Evolutionary conservation across 331 rosid genomes (phyloP), one percentile per base, ranked within the genome.

Genomic region (Quercus lobata): DNA sequence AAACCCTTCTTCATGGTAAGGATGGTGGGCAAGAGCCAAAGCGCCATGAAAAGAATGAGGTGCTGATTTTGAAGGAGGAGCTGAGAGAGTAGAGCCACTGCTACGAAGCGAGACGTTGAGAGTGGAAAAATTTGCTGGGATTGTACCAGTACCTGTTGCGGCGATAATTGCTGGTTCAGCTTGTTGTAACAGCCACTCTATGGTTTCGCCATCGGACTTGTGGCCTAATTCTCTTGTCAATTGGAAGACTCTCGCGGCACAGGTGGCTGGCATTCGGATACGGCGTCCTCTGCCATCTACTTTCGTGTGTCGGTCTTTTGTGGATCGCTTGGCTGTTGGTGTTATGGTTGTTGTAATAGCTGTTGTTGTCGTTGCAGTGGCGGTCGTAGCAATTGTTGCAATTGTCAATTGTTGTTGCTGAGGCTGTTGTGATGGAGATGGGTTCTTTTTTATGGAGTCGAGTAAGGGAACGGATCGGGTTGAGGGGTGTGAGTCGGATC

Each of bases 211-310:
- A 80, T 94, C 98, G 10, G 98, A 94, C 80, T 94, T 94, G 75
- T 94, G 94, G 0, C 97, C 89, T 83, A 94, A 81, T 87, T 94
- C 98, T 71, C 98, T 77, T 0, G 98, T 94, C 83, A 94, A 77
- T n/a, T 94, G 98, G 62, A 94, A 94, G 73, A 94, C 98, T 76
- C 98, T 88, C 5, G 98, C 97, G 0, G 98, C 98, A 41, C 98
- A 94, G 0, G 98, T 87, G 1, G 97, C 98, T 1, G 98, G 98
- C 98, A 94, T 94, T 80, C 98, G 92, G 78, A 94, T 94, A 52
- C 98, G 86, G 3, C 98, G 85, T 6, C 98, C 98, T 2, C 98
- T 92, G 0, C 98, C 98, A 16, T 94, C 98, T 0, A 94, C 98
- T 34, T 94, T 94, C 1, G 97, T 94, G 78, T 94, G 98, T 7